Conservation (phyloP, 2,329 filamentous ascomycete species). For the Cyphellophora europaea region DNA sequence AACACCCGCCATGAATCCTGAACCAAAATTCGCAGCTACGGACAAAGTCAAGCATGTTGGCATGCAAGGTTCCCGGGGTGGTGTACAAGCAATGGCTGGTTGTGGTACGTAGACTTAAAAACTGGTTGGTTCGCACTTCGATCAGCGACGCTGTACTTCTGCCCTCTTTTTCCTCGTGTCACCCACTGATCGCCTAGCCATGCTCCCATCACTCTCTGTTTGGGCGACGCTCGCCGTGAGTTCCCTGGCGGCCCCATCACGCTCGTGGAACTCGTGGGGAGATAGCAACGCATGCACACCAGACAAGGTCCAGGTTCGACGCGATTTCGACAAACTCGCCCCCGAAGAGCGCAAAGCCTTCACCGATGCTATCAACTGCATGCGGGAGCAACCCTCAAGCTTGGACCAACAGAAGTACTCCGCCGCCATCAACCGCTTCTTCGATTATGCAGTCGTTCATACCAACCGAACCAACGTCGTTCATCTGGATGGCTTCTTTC, state of each 20-base stretch:
- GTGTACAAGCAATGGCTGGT: too few relatives aligned
- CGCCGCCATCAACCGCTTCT: constrained; percentile 26
- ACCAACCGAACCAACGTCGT: constrained; percentile 26
- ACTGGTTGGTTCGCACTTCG: too few relatives aligned
- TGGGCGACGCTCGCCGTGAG: not conserved
- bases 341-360: constrained; percentile 22
- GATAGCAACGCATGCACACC: constrained; percentile 9
- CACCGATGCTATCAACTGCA: constrained; percentile 30
- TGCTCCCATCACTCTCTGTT: too few relatives aligned
- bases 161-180: too few relatives aligned
- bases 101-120: too few relatives aligned
- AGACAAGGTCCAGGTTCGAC: constrained; percentile 15
- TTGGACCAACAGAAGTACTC: constrained; percentile 23
- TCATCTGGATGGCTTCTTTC: constrained; percentile 28
- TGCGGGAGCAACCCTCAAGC: constrained; percentile 23
- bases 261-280: not conserved
- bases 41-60: too few relatives aligned
- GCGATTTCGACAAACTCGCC: constrained; percentile 17
- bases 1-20: too few relatives aligned
- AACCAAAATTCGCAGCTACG: too few relatives aligned
- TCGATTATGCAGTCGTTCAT: constrained; percentile 32
- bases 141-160: too few relatives aligned
- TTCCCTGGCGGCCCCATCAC: not conserved
- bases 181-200: too few relatives aligned
- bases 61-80: too few relatives aligned